Evolutionary conservation across 2,329 filamentous ascomycete species (phyloP).

Genomic region (Claviceps sp.): DNA sequence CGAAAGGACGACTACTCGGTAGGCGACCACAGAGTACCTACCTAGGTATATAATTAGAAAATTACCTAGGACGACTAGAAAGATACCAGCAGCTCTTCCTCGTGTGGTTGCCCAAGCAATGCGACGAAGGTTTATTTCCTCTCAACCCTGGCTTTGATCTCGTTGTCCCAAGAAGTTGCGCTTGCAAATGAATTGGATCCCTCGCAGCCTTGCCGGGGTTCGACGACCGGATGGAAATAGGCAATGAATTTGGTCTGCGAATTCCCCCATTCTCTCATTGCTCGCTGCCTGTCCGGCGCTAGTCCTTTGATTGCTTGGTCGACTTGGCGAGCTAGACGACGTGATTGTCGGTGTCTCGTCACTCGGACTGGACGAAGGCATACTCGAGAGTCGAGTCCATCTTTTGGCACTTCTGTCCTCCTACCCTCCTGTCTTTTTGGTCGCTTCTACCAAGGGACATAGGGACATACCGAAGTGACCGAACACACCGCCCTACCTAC

Average conservation of each 20-base stretch:
- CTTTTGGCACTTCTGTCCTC: not conserved
- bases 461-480: too few relatives aligned
- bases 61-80: too few relatives aligned
- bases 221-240: not conserved
- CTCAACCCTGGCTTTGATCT: not conserved
- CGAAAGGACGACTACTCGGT: too few relatives aligned
- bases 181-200: not conserved
- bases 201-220: conserved; percentile 1
- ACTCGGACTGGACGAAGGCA: too few relatives aligned
- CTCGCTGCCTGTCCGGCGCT: not conserved
- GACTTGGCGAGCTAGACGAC: not conserved
- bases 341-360: too few relatives aligned
- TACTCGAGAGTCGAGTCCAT: too few relatives aligned
- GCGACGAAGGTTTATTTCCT: not conserved
- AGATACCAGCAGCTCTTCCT: not conserved
- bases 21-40: too few relatives aligned
- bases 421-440: too few relatives aligned
- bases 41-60: too few relatives aligned
- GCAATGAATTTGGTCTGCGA: not conserved
- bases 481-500: not conserved
- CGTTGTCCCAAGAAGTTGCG: not conserved
- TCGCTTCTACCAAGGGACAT: too few relatives aligned
- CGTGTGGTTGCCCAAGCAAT: not conserved
- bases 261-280: not conserved
- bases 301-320: not conserved